Base-by-base conservation (phyloP, 345 rosid species). In the Capsella bursapastoris region DNA sequence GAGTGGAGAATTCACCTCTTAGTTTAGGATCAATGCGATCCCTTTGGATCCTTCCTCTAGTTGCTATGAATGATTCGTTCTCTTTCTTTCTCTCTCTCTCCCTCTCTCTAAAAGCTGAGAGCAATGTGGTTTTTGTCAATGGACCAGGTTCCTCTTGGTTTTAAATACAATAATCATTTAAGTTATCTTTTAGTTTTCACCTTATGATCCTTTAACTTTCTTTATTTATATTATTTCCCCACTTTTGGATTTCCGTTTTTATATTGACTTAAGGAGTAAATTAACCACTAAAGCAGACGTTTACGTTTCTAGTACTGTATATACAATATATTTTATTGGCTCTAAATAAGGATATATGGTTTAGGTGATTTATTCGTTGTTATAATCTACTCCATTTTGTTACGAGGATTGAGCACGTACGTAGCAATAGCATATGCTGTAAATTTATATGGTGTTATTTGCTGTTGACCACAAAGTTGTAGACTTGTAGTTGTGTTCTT, bases 21-120 rank as follows among this genome's bases (percentile, higher is more conserved):
- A 32, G 52, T 59, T 78, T 64, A 70, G 97, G 98, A 93, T 93
- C 98, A 93, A 93, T 93, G 97, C 98, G 97, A 93, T 93, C 98
- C 98, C 97, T 93, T 93, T 93, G 98, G 98, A 93, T 90, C 82
- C 87, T 78, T 90, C 81, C 97, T 93, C 76, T 75, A 84, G 88
- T 89, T 83, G 89, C 92, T 83, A 82, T 66, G 49, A 70, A 60
- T 64, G 63, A 56, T 9, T 50, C 22, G 13, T 22, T 55, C 55
- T 32, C 57, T 48, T 40, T 31, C n/a, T 45, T 28, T 40, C 34
- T 64, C 55, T 64, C 38, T 12, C 25, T 62, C 50, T 41, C 7
- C 41, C 22, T 73, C 64, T 64, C 40, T 64, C 45, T 51, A 7
- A n/a, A 53, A 60, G 40, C 57, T 61, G 45, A 48, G 78, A 58